A percentile compares a stretch with the other conserved stretches of the same genome.
Evolutionary conservation across 176 grass and related monocot genomes (phyloP).

Genomic region (Olyra latifolia): DNA sequence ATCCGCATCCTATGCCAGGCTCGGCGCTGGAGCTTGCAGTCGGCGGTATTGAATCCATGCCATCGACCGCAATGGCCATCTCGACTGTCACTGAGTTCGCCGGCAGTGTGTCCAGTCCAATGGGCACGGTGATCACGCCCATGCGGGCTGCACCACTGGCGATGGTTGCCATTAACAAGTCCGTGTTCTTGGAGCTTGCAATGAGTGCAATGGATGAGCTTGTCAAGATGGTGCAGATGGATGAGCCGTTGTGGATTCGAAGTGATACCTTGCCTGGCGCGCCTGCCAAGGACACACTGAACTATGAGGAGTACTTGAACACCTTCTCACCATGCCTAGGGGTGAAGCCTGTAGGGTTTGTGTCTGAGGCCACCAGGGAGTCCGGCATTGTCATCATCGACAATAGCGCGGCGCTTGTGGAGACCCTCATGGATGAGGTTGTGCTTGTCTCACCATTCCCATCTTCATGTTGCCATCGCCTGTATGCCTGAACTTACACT

Average conservation of each 20-base stretch:
- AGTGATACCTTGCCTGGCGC: constrained; percentile 11
- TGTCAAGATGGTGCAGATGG: constrained; percentile 85
- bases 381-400: constrained; percentile 55
- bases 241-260: constrained; percentile 71
- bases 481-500: constrained; percentile 29
- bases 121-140: constrained; percentile 52
- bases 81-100: constrained; percentile 48
- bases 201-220: constrained; percentile 74
- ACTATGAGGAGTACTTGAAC: constrained; percentile 63
- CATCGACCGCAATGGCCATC: constrained; percentile 21
- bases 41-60: constrained; percentile 27
- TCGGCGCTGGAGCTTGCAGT: constrained; percentile 56
- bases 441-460: constrained; percentile 7
- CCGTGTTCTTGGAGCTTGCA: constrained; percentile 68
- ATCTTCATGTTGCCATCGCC: not conserved
- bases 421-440: constrained; percentile 86
- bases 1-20: constrained; percentile 27
- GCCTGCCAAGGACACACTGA: constrained; percentile 39
- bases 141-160: not conserved
- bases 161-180: constrained; percentile 36
- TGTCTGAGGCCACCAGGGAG: constrained; percentile 77
- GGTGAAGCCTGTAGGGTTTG: constrained; percentile 57
- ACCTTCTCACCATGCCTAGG: constrained; percentile 53
- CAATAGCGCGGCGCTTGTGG: constrained; percentile 62
- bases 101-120: constrained; percentile 31